Conservation (phyloP, 768 basidiomycete genomes). For the Leccinum aurantiacum region DNA sequence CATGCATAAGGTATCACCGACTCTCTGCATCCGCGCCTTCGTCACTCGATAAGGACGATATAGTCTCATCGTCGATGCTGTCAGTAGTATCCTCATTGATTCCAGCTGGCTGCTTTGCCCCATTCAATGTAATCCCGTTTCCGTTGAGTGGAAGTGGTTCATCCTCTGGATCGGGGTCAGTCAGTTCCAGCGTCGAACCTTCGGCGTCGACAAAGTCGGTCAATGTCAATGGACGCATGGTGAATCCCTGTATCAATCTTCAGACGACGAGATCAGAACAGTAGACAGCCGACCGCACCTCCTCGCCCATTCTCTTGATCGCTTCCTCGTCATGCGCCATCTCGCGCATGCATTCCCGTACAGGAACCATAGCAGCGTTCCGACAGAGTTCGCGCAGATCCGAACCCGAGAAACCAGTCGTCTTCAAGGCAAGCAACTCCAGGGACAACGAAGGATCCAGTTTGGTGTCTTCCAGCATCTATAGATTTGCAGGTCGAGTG, state of each 20-base stretch:
- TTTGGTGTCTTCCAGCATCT: slow-evolving; percentile 86
- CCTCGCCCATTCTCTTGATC: slow-evolving; percentile 42
- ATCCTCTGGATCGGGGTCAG: slow-evolving; percentile 30
- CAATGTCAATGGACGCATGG: slow-evolving; percentile 68
- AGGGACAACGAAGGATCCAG: slow-evolving; percentile 65
- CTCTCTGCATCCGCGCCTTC: slow-evolving; percentile 2
- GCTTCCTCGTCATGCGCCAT: slow-evolving; percentile 47
- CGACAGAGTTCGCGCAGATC: slow-evolving; percentile 91
- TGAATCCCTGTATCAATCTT: slow-evolving; percentile 58
- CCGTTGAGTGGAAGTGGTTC: slow-evolving; percentile 18
- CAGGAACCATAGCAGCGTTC: slow-evolving; percentile 91
- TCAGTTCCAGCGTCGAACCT: slow-evolving; percentile 29
- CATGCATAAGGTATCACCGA: slow-evolving; percentile 4
- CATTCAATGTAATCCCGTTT: background rate
- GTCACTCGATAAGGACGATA: background rate
- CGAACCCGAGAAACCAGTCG: slow-evolving; percentile 82
- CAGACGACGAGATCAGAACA: background rate
- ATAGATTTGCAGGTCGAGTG: background rate
- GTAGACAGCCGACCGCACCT: slow-evolving; percentile 33
- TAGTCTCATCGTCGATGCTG: background rate
- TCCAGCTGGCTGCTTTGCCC: slow-evolving; percentile 6
- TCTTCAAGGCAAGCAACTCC: slow-evolving; percentile 58
- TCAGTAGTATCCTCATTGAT: background rate
- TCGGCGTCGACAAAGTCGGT: slow-evolving; percentile 63
- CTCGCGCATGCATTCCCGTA: slow-evolving; percentile 76